These are phyloP conservation scores for Porpolomopsis calyptriformis DNA, from an alignment of 768 basidiomycete genomes.

Conservation along the genomic window DNA sequence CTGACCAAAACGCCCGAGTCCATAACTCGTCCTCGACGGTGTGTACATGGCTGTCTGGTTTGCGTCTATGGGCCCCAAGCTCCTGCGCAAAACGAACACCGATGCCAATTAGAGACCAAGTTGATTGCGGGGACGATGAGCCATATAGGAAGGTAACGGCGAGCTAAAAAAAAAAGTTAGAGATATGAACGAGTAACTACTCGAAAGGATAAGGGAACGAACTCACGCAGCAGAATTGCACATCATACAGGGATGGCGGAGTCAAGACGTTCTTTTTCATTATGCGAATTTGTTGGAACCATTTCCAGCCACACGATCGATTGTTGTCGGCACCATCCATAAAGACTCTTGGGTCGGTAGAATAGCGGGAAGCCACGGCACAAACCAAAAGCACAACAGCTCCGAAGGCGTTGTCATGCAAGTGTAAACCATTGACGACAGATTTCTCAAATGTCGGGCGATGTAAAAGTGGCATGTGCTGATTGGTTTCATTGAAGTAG, in stretches of 20 bases:
- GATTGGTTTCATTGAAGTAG: constrained; percentile 52
- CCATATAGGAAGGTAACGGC: constrained; percentile 37
- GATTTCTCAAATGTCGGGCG: constrained; percentile 53
- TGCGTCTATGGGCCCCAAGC: constrained; percentile 55
- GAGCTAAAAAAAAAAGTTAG: constrained; percentile 26
- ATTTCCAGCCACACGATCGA: constrained; percentile 50
- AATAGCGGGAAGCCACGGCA: constrained; percentile 23
- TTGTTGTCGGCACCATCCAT: constrained; percentile 33
- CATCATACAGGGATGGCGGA: constrained; percentile 54
- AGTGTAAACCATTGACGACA: constrained; percentile 39
- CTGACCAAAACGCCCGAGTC: constrained; percentile 59
- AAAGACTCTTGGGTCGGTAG: constrained; percentile 50
- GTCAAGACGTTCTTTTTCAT: constrained; percentile 49
- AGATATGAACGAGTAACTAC: neutral
- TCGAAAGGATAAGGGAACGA: no score
- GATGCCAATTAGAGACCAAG: constrained; percentile 55
- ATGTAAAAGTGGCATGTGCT: constrained; percentile 57
- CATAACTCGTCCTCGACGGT: constrained; percentile 59
- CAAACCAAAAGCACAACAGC: constrained; percentile 39
- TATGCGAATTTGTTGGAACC: constrained; percentile 54
- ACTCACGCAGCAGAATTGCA: constrained; percentile 58
- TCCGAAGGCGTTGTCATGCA: constrained; percentile 35
- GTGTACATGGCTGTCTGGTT: constrained; percentile 21
- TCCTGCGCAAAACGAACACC: constrained; percentile 69
- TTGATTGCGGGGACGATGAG: constrained; percentile 39